These are phyloP conservation scores for Alternaria sp. DNA, from an alignment of 2,329 filamentous ascomycete genomes.

Conservation along the genomic window DNA sequence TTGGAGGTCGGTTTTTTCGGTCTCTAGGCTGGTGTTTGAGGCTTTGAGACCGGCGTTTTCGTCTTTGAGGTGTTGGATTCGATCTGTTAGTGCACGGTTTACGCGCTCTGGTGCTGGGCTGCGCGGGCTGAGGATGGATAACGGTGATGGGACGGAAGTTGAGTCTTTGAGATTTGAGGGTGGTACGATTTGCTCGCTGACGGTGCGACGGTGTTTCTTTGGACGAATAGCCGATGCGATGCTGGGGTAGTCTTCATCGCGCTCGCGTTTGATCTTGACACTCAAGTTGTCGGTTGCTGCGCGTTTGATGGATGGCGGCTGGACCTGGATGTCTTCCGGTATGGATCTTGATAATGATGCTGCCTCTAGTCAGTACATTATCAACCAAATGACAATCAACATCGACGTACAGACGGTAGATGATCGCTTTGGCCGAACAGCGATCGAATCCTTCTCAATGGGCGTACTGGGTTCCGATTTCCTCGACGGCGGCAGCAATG, in stretches of 20 bases:
- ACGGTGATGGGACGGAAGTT: neutral
- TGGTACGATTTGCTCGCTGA: slow-evolving; percentile 28
- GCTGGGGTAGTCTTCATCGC: slow-evolving; percentile 25
- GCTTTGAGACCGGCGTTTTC: slow-evolving; percentile 23
- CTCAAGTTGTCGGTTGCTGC: slow-evolving; percentile 26
- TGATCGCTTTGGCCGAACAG: slow-evolving; percentile 66
- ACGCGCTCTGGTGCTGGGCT: slow-evolving; percentile 29
- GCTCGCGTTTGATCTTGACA: slow-evolving; percentile 34
- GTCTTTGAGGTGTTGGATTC: slow-evolving; percentile 27
- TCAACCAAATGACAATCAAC: slow-evolving; percentile 12
- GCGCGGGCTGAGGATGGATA: slow-evolving; percentile 15
- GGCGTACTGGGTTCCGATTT: slow-evolving; percentile 26
- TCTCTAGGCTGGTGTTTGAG: slow-evolving; percentile 8
- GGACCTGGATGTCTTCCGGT: slow-evolving; percentile 9
- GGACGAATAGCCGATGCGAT: slow-evolving; percentile 12
- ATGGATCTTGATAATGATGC: slow-evolving; percentile 12
- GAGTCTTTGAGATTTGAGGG: slow-evolving; percentile 20
- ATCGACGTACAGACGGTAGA: slow-evolving; percentile 69
- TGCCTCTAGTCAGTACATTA: slow-evolving; percentile 5
- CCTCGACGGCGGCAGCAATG: slow-evolving; percentile 23
- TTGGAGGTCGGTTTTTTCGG: slow-evolving; percentile 13
- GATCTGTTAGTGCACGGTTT: slow-evolving; percentile 23
- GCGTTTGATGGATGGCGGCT: slow-evolving; percentile 21
- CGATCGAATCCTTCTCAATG: slow-evolving; percentile 15
- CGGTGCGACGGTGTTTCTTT: slow-evolving; percentile 26